Evolutionary conservation across 2,329 filamentous ascomycete species (phyloP).

Genomic region (Dactylonectria macrodidyma): DNA sequence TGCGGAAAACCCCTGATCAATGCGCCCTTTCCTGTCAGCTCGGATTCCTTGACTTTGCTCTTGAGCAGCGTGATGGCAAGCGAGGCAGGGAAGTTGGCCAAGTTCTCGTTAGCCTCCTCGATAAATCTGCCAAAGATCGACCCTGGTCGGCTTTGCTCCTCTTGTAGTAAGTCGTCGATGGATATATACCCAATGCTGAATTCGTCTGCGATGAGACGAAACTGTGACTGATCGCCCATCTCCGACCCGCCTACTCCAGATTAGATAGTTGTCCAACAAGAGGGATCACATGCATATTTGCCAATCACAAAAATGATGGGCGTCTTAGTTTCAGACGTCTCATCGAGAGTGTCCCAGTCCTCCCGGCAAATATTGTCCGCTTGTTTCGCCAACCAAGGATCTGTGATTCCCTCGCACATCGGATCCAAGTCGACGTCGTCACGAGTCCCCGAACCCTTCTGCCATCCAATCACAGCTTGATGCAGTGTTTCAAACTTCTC

Average conservation of each 20-base stretch:
- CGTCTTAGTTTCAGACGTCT: constrained; percentile 5
- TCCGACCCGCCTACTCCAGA: constrained; percentile 14
- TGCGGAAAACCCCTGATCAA: constrained; percentile 29
- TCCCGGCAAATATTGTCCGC: constrained; percentile 26
- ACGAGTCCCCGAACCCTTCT: constrained; percentile 2
- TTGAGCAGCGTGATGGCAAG: constrained; percentile 29
- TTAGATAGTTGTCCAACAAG: not conserved
- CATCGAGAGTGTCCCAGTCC: constrained; percentile 28
- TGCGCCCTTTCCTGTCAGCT: constrained; percentile 22
- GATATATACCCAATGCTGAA: constrained; percentile 29
- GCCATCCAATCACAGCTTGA: constrained; percentile 23
- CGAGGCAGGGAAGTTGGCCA: constrained; percentile 17
- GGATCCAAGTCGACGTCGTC: constrained; percentile 14
- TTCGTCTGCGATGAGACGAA: constrained; percentile 2
- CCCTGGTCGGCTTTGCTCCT: constrained; percentile 25
- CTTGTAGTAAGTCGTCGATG: constrained; percentile 17
- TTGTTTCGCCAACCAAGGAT: constrained; percentile 27
- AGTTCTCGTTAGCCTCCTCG: constrained; percentile 22
- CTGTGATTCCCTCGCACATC: constrained; percentile 16
- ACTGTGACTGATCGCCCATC: constrained; percentile 1
- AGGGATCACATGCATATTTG: not conserved
- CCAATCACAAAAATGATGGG: constrained; percentile 32
- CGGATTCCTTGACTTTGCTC: constrained; percentile 21
- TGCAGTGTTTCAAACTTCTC: constrained; percentile 28
- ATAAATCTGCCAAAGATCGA: constrained; percentile 32